Conservation (phyloP, 2,329 filamentous ascomycete species). For the Cryphonectria japonica region DNA sequence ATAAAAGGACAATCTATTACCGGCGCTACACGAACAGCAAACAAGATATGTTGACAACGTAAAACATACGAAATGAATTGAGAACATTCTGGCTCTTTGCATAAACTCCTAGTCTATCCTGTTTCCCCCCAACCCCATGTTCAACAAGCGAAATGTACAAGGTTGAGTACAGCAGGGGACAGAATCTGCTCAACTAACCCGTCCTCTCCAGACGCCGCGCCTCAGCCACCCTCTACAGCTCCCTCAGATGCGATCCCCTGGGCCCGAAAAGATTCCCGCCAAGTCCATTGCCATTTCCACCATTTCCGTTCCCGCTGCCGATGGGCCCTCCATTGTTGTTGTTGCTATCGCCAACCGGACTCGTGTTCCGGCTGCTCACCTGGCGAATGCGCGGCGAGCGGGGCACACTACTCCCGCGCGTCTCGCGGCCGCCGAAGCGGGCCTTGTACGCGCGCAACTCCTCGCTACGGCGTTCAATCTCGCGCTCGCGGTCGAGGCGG, state of each 20-base stretch:
- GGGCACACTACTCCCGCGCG: conserved; percentile 59
- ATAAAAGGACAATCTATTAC: not conserved
- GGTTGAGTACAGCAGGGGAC: no score
- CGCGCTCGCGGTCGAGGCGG: conserved; percentile 55
- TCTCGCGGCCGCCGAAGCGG: conserved; percentile 53
- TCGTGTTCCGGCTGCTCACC: conserved; percentile 32
- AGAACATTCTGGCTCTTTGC: not conserved
- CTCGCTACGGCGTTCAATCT: conserved; percentile 52
- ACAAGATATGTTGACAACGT: no score
- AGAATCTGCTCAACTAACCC: not conserved
- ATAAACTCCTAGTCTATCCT: not conserved
- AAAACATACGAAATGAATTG: not conserved
- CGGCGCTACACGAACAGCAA: not conserved
- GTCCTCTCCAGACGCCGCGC: not conserved
- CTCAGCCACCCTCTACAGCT: not conserved
- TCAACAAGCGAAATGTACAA: not conserved
- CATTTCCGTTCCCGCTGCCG: conserved; percentile 7
- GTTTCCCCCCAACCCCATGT: not conserved
- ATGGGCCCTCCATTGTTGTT: not conserved
- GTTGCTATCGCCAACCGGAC: conserved; percentile 21
- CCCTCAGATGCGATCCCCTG: conserved; percentile 24
- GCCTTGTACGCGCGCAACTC: conserved; percentile 54
- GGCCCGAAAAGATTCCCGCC: conserved; percentile 23
- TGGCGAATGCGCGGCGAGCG: conserved; percentile 55
- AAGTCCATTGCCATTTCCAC: conserved; percentile 11